Evolutionary conservation across 805 yeast species (phyloP).

Genomic region (Yarrowia sp.): DNA sequence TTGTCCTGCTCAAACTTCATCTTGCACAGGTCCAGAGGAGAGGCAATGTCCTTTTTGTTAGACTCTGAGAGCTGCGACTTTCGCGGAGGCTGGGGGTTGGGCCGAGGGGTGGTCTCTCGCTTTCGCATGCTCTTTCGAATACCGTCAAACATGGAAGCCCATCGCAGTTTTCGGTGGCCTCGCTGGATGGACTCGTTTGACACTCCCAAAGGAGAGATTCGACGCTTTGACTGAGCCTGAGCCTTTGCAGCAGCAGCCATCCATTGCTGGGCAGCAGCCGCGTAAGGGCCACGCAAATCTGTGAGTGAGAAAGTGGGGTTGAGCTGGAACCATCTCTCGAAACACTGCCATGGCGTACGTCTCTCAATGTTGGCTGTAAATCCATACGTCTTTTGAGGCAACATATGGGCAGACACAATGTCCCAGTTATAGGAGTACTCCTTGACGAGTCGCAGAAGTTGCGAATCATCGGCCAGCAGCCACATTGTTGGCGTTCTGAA

Average conservation of each 20-base stretch:
- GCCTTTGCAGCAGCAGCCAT: constrained; percentile 87
- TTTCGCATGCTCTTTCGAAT: constrained; percentile 88
- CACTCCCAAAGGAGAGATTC: constrained; percentile 93
- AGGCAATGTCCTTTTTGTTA: constrained; percentile 57
- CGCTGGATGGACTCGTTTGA: constrained; percentile 90
- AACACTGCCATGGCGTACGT: constrained; percentile 98
- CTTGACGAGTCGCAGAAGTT: constrained; percentile 78
- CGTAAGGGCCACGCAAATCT: constrained; percentile 87
- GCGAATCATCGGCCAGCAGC: constrained; percentile 92
- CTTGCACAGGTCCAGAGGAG: constrained; percentile 84
- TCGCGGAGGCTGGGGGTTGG: constrained; percentile 55
- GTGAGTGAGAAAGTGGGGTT: constrained; percentile 85
- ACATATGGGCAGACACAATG: constrained; percentile 80
- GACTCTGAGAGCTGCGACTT: constrained; percentile 47
- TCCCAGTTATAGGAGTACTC: constrained; percentile 94
- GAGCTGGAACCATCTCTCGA: constrained; percentile 92
- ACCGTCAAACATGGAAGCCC: constrained; percentile 98
- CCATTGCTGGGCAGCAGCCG: constrained; percentile 88
- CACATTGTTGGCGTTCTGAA: constrained; percentile 91
- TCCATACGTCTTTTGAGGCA: constrained; percentile 67
- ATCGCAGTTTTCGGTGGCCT: constrained; percentile 87
- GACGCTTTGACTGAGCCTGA: constrained; percentile 84
- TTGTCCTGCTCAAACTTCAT: constrained; percentile 87
- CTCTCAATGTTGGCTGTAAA: constrained; percentile 90
- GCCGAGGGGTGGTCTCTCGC: constrained; percentile 77